Conservation (phyloP, 1,139 yeast genomes). For the Tardiomyces depauwii region DNA sequence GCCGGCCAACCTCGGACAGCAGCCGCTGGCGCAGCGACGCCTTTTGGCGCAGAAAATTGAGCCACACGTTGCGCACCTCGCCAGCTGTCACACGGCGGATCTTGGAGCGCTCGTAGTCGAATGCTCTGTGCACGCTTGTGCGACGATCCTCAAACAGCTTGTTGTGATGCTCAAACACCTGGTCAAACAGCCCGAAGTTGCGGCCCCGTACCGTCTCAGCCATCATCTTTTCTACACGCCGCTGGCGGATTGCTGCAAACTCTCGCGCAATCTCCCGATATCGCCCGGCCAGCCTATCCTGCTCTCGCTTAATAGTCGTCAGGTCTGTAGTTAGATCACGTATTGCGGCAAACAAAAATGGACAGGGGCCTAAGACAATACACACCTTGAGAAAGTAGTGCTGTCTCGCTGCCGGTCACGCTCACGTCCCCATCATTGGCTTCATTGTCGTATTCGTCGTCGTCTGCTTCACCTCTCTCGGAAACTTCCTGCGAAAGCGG, state of each 20-base stretch:
- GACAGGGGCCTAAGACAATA: not conserved
- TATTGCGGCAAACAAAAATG: no score
- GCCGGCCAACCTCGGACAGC: conserved; percentile 10
- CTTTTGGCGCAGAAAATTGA: conserved; percentile 17
- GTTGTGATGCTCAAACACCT: conserved; percentile 14
- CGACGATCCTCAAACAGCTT: conserved; percentile 12
- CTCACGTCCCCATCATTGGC: not conserved
- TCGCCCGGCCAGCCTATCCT: conserved; percentile 18
- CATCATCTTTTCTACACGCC: conserved; percentile 19
- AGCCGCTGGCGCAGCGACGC: conserved; percentile 15
- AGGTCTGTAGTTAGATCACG: not conserved
- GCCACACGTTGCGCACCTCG: conserved; percentile 21
- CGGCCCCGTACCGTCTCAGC: conserved; percentile 13
- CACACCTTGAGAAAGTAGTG: not conserved
- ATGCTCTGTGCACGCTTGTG: conserved; percentile 8
- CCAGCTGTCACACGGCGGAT: conserved; percentile 16
- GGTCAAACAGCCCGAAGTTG: conserved; percentile 11
- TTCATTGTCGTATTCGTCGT: conserved; percentile 1
- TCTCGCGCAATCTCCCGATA: conserved; percentile 19
- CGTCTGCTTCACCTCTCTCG: not conserved
- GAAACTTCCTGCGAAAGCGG: not conserved
- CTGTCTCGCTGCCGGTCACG: not conserved
- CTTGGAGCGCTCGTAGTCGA: conserved; percentile 14
- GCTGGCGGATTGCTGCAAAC: conserved; percentile 19
- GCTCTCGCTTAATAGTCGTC: conserved; percentile 9